These are phyloP conservation scores for Neofusicoccum umdonicola DNA, from an alignment of 2,329 filamentous ascomycete genomes.

Conservation along the genomic window DNA sequence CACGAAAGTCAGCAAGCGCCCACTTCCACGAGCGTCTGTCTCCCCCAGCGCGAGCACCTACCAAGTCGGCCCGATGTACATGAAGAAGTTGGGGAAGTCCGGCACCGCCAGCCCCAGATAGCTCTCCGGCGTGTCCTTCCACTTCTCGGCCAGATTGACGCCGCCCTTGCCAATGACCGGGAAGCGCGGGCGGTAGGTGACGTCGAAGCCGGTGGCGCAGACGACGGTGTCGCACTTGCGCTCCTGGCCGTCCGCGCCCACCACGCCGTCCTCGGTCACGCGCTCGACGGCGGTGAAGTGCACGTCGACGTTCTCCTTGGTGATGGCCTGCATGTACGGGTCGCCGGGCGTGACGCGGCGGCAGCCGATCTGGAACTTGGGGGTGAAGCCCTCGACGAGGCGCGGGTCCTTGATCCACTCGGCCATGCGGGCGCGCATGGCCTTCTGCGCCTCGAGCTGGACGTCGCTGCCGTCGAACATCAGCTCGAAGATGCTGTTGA, in stretches of 20 bases:
- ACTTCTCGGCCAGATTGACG: conserved; percentile 40
- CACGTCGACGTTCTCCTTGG: conserved; percentile 51
- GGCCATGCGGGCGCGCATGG: conserved; percentile 46
- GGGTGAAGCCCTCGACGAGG: conserved; percentile 48
- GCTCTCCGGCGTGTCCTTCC: conserved; percentile 38
- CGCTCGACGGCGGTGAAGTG: conserved; percentile 48
- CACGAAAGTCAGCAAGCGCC: not conserved
- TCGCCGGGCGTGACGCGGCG: conserved; percentile 50
- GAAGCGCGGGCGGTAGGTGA: conserved; percentile 44
- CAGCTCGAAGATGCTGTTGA: conserved; percentile 10
- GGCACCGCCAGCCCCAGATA: conserved; percentile 45
- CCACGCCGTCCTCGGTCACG: conserved; percentile 47
- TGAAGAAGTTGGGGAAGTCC: conserved; percentile 45
- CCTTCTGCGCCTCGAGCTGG: conserved; percentile 40
- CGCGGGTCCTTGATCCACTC: conserved; percentile 53
- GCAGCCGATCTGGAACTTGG: conserved; percentile 47
- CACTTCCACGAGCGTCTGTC: no score
- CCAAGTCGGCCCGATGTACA: conserved; percentile 41
- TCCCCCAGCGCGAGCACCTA: conserved; percentile 13
- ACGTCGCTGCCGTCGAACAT: conserved; percentile 43
- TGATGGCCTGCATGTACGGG: conserved; percentile 52
- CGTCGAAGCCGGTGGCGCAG: conserved; percentile 48
- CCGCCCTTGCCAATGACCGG: conserved; percentile 43
- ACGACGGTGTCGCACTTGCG: conserved; percentile 44
- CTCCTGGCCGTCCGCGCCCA: conserved; percentile 44